Evolutionary conservation across 495 filamentous ascomycete species (phyloP).

Genomic region (Tuber indicum): DNA sequence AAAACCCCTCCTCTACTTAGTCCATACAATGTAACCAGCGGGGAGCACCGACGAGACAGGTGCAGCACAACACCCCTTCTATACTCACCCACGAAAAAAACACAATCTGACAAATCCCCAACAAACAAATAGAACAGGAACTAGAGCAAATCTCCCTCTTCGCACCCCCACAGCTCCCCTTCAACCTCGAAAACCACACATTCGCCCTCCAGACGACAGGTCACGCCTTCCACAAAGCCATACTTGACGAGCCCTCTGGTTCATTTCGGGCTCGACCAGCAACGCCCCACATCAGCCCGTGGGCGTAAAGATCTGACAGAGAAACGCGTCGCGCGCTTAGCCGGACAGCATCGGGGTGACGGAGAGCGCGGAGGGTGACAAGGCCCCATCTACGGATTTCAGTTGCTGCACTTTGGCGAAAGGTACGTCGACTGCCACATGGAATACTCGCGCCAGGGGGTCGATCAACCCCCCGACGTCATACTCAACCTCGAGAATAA

Average conservation of each 20-base stretch:
- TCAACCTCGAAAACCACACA: conserved; percentile 63
- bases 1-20: conserved; percentile 55
- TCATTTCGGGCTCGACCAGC: conserved; percentile 76
- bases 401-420: conserved; percentile 97
- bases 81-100: not conserved
- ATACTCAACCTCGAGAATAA: conserved; percentile 70
- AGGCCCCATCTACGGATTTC: conserved; percentile 95
- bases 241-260: conserved; percentile 93
- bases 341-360: conserved; percentile 76
- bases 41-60: conserved; percentile 76
- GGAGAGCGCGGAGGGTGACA: conserved; percentile 80
- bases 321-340: conserved; percentile 82
- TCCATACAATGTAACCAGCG: conserved; percentile 66
- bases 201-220: conserved; percentile 94
- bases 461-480: conserved; percentile 84
- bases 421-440: conserved; percentile 69
- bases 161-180: conserved; percentile 76
- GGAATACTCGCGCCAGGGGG: conserved; percentile 81
- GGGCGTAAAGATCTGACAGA: conserved; percentile 96
- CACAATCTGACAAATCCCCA: conserved; percentile 2
- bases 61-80: conserved; percentile 36
- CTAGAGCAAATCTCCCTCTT: conserved; percentile 83
- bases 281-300: conserved; percentile 62
- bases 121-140: conserved; percentile 62
- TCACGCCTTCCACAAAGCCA: conserved; percentile 85